Percentiles rank a stretch among this genome's conserved stretches.
Conservation (phyloP, 1,284 basidiomycete genomes). For the Trichosporon coremiiforme region DNA sequence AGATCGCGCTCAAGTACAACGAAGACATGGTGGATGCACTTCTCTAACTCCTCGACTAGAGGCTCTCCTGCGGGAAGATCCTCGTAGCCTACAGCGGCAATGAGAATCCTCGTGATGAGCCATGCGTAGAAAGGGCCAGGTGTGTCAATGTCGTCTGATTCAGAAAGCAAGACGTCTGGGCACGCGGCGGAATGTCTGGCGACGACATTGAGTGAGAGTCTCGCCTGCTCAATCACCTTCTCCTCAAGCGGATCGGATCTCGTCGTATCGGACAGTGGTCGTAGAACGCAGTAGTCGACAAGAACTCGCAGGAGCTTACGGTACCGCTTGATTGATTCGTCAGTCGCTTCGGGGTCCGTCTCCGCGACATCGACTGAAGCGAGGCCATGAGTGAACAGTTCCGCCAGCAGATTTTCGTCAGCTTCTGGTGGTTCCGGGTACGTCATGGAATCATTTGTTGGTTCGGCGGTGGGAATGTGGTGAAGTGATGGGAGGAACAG, state of each 20-base stretch:
- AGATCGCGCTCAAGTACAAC: constrained; percentile 34
- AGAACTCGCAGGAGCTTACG: constrained; percentile 46
- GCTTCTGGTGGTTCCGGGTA: constrained; percentile 10
- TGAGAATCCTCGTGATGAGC: constrained; percentile 46
- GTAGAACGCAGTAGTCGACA: constrained; percentile 45
- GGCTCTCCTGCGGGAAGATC: constrained; percentile 18
- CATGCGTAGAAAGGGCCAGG: constrained; percentile 47
- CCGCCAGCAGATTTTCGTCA: constrained; percentile 40
- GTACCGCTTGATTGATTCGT: constrained; percentile 28
- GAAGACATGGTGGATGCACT: constrained; percentile 32
- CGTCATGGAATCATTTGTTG: background rate
- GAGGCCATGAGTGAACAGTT: constrained; percentile 45
- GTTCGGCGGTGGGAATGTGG: background rate
- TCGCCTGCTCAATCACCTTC: constrained; percentile 32
- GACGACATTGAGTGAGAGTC: constrained; percentile 44
- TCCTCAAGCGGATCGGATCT: constrained; percentile 4
- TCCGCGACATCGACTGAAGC: constrained; percentile 34
- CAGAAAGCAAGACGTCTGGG: constrained; percentile 37
- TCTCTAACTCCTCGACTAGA: constrained; percentile 28
- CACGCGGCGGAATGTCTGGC: constrained; percentile 32
- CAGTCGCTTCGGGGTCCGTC: constrained; percentile 20
- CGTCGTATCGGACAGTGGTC: constrained; percentile 26
- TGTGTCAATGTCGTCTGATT: background rate
- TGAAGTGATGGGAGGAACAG: background rate
- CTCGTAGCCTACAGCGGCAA: constrained; percentile 36